Base-by-base conservation (phyloP, 2,329 filamentous ascomycete genomes). In the Coniella vitis region DNA sequence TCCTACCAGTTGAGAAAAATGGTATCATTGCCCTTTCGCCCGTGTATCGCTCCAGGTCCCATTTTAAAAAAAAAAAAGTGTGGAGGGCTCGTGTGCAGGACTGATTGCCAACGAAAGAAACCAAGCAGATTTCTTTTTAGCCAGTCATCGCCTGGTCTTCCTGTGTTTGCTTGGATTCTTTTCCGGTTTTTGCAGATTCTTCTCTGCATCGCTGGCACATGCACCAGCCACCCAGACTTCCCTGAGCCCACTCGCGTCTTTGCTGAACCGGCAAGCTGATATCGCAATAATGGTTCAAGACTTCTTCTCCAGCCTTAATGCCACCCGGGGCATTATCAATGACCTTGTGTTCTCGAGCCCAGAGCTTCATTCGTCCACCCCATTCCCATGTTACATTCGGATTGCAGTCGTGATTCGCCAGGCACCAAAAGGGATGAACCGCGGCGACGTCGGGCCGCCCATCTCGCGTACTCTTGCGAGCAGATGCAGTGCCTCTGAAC, bases 351-450 rank as follows among this genome's bases (percentile, higher is more conserved):
- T 81, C 71, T 41, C 82, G 71, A 2, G 80, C 79, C 72, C 73
- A 80, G 52, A 93, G 79, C 32, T 79, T 77, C 76, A 93, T 90
- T 45, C 76, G 77, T 1, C 86, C 87, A 22, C 85, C 83, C 88
- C 90, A 96, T 60, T 95, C 87, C 93, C 93, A 98, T 3, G 79
- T 79, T 35, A 97, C 90, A 64, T 95, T 96, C 8, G 93, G 93
- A 62, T 95, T 83, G 67, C 93, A 98, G 64, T 90, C 89, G 64
- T 98, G 93, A 61, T 98, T 98, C 22, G 91, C 90, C 25, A 97
- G 74, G 67, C 90, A 97, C 90, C 93, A 98, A 58, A 95, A 81
- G 2, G 91, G 90, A 68, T 97, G 90, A 22, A 97, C 90, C 22
- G 91, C 91, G 22, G 88, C 89, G 4, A 95, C 86, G 60, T 97